phyloP scores from a whole-genome alignment of 2,329 filamentous ascomycete genomes.

The Parafenestella ontariensis region DNA sequence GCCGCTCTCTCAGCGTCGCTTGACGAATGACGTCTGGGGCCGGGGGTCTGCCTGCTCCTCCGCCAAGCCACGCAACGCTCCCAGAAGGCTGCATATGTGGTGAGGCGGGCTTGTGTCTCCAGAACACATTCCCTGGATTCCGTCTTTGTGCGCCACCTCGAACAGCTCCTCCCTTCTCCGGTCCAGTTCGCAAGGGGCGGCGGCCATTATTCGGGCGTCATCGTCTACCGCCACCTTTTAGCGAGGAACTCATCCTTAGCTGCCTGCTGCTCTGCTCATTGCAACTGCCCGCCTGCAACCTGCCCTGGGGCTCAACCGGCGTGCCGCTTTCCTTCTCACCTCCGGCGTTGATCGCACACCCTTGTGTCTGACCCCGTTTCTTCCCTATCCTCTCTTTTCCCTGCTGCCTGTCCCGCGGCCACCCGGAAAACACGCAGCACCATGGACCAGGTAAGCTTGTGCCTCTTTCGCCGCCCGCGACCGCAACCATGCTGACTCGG shows the following conservation, averaged over 20 bases:
- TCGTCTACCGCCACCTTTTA: slow-evolving; percentile 44
- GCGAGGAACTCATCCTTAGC: slow-evolving; percentile 36
- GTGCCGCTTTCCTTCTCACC: slow-evolving; percentile 5
- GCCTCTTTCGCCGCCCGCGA: slow-evolving; percentile 3
- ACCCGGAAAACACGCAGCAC: slow-evolving; percentile 14
- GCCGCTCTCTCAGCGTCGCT: neutral
- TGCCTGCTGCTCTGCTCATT: slow-evolving; percentile 8
- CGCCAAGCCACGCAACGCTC: neutral
- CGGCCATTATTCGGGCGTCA: slow-evolving; percentile 23
- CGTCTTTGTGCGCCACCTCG: slow-evolving; percentile 12
- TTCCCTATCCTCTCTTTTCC: slow-evolving; percentile 12
- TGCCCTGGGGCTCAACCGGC: slow-evolving; percentile 28
- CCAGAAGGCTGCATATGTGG: slow-evolving; percentile 1
- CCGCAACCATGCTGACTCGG: slow-evolving; percentile 11
- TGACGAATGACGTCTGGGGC: slow-evolving; percentile 22
- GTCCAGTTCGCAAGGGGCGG: slow-evolving; percentile 4
- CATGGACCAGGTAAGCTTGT: slow-evolving; percentile 51
- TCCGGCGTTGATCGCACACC: slow-evolving; percentile 7
- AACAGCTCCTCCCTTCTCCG: slow-evolving; percentile 5
- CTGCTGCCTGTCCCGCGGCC: slow-evolving; percentile 13
- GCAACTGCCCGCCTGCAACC: slow-evolving; percentile 22
- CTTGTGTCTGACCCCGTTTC: slow-evolving; percentile 1
- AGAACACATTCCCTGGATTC: neutral
- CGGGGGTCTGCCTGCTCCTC: slow-evolving; percentile 1
- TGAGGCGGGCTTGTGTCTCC: neutral